Conservation (phyloP, 139 green algal genomes). For the Zygnema circumcarinatum region DNA sequence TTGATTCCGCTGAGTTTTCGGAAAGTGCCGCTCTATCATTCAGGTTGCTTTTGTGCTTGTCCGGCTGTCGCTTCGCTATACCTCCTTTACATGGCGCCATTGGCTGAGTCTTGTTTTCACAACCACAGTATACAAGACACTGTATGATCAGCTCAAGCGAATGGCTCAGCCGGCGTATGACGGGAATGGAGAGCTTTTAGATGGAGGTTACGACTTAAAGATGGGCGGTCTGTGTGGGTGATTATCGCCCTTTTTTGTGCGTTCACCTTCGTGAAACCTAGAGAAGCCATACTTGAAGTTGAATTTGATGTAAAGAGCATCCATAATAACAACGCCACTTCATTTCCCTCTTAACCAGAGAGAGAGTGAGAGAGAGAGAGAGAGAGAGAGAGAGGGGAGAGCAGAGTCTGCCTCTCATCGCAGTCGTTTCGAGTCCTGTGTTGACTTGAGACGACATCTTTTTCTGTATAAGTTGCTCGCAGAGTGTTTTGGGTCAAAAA, state of each 20-base stretch:
- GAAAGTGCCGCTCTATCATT: not conserved
- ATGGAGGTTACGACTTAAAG: conserved; percentile 46
- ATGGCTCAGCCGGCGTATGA: conserved; percentile 58
- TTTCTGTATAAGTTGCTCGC: no score
- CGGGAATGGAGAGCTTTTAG: conserved; percentile 53
- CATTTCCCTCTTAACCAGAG: no score
- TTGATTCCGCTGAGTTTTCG: not conserved
- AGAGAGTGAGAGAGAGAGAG: no score
- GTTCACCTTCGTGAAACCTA: no score
- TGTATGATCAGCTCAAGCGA: conserved; percentile 23
- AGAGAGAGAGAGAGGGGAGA: no score
- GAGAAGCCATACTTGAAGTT: no score
- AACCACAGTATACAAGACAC: conserved; percentile 40
- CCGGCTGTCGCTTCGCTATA: conserved; percentile 16
- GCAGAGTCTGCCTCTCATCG: no score
- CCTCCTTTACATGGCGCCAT: conserved; percentile 51
- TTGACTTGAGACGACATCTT: no score
- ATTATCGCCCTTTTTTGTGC: not conserved
- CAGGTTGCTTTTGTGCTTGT: conserved; percentile 41
- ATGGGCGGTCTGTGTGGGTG: conserved; percentile 49
- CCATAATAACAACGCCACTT: no score
- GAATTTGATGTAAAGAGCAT: no score
- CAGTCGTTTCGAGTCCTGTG: no score
- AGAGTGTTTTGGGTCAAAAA: no score
- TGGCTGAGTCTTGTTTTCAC: conserved; percentile 58